Base-by-base conservation (phyloP, 495 filamentous ascomycete genomes). In the Penicillium mononematosum region DNA sequence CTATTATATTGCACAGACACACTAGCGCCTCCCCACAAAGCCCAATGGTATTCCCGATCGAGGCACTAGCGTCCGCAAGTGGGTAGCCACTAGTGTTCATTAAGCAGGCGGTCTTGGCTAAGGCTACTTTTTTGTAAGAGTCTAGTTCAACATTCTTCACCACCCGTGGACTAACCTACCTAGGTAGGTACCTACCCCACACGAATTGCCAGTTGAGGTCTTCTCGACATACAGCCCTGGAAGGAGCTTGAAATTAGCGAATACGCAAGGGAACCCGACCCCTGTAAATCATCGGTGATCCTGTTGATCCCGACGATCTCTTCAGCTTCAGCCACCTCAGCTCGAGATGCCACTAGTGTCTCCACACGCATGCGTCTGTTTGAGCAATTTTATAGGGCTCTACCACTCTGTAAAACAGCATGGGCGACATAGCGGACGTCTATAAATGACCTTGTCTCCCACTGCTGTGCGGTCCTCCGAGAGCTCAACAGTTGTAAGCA, bases 381-480 rank as follows among this genome's bases (percentile, higher is more conserved):
- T 44, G 39, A 12, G 12, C n/a, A 22, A 27, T 53, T 43, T 25
- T 6, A 22, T 34, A 24, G 25, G 16, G 50, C 31, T 31, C 16
- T n/a, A 42, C 24, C 12, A 39, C 14, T 36, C 11, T 36, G 22
- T 31, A 11, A 7, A 7, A 41, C 10, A 11, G 3, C 1, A 5
- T 22, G 22, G 19, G 24, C 32, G 5, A 20, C 22, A 19, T 42
- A 44, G 25, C 6, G 14, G 12, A 50, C 2, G 22, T n/a, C 22
- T 53, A 53, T 53, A 53, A 53, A 53, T 16, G 19, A 9, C 31
- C 50, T 41, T 17, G 49, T n/a, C 8, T 8, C 4, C 22, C 22
- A 8, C 14, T 25, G 31, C 14, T 17, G 31, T n/a, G 12, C 5
- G 2, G 6, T 9, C 2, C 17, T 11, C 2, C 1, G 2, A n/a